A percentile compares a stretch with the other conserved stretches of the same genome.
These are phyloP conservation scores for Gymnopus androsaceus DNA, from an alignment of 1,284 basidiomycete species.

Conservation along the genomic window DNA sequence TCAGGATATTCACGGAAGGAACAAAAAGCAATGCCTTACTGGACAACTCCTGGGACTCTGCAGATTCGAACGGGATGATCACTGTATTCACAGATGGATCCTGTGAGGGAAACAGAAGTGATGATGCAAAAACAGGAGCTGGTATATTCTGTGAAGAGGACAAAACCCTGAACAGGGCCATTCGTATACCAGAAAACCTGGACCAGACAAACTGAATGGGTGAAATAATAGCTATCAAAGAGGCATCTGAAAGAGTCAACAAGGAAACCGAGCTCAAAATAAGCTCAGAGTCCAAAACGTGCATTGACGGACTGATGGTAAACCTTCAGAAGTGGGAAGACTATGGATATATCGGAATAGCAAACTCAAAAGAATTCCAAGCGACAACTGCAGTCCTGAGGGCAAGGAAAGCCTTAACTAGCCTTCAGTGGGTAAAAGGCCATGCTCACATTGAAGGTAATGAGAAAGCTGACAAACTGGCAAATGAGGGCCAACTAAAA, in stretches of 20 bases:
- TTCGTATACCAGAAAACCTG: constrained; percentile 17
- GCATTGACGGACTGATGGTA: constrained; percentile 22
- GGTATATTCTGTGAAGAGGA: constrained; percentile 14
- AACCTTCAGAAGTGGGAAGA: constrained; percentile 22
- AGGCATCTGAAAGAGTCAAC: background rate
- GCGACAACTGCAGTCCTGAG: constrained; percentile 11
- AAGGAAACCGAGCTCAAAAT: background rate
- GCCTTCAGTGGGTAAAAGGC: constrained; percentile 22
- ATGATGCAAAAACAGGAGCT: constrained; percentile 17
- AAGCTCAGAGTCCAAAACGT: constrained; percentile 22
- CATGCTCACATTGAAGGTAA: constrained; percentile 19
- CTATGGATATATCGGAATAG: constrained; percentile 16
- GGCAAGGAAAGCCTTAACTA: constrained; percentile 13
- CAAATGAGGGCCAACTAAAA: constrained; percentile 7
- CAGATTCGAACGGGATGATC: too few relatives aligned
- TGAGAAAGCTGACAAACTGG: constrained; percentile 18
- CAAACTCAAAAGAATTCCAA: constrained; percentile 14
- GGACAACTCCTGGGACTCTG: too few relatives aligned
- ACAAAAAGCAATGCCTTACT: too few relatives aligned
- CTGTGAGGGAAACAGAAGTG: constrained; percentile 15
- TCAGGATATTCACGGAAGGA: constrained; percentile 17
- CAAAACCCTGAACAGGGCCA: constrained; percentile 13
- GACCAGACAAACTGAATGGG: constrained; percentile 26
- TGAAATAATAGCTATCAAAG: constrained; percentile 13
- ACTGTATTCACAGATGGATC: constrained; percentile 20